Evolutionary conservation across 2,329 filamentous ascomycete species (phyloP).

Genomic region (Aspergillus tamarii): DNA sequence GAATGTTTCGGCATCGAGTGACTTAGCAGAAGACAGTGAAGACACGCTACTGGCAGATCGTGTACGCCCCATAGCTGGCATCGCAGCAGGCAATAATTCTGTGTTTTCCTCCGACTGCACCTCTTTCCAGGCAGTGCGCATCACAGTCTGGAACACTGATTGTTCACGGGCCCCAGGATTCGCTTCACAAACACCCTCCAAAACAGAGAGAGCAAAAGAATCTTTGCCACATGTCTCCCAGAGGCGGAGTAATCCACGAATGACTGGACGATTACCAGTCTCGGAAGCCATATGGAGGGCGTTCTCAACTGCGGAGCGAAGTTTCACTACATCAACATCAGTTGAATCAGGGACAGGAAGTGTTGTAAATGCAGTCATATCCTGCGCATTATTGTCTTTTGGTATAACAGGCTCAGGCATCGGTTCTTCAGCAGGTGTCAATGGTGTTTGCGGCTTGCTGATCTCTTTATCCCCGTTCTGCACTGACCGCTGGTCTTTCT

Average conservation of each 20-base stretch:
- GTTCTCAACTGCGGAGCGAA: slow-evolving; percentile 31
- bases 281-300: slow-evolving; percentile 34
- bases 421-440: slow-evolving; percentile 20
- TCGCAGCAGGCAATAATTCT: slow-evolving; percentile 7
- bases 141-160: slow-evolving; percentile 34
- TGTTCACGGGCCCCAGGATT: slow-evolving; percentile 29
- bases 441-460: slow-evolving; percentile 19
- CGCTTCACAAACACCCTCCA: slow-evolving; percentile 34
- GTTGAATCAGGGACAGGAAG: slow-evolving; percentile 26
- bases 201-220: slow-evolving; percentile 34
- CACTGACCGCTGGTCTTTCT: slow-evolving; percentile 41
- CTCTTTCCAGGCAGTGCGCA: slow-evolving; percentile 33
- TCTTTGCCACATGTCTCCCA: slow-evolving; percentile 34
- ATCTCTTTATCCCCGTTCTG: slow-evolving; percentile 16
- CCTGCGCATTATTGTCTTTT: slow-evolving; percentile 18
- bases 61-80: slow-evolving; percentile 21
- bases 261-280: slow-evolving; percentile 31
- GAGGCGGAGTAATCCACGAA: slow-evolving; percentile 32
- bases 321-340: slow-evolving; percentile 32
- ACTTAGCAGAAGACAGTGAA: slow-evolving; percentile 45
- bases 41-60: slow-evolving; percentile 37
- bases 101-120: slow-evolving; percentile 19
- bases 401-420: slow-evolving; percentile 10
- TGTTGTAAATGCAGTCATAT: slow-evolving; percentile 22
- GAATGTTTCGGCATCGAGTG: slow-evolving; percentile 39